Percentiles rank a stretch among this genome's conserved stretches.
These are phyloP conservation scores for Phytophthora kernoviae DNA, from an alignment of 352 stramenopile genomes.

Conservation along the genomic window DNA sequence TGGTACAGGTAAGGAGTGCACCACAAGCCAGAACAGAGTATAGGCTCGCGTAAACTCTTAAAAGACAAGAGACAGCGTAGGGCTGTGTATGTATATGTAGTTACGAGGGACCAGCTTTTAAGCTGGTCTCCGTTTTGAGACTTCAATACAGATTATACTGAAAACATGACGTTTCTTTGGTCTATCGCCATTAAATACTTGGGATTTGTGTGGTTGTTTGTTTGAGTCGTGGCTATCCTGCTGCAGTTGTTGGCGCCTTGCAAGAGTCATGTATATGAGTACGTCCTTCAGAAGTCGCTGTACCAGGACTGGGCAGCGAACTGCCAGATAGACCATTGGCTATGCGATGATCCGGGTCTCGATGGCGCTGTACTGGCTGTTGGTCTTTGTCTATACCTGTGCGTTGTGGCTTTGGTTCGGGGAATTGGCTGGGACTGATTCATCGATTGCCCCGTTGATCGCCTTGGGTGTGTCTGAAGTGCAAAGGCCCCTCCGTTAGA, in stretches of 20 bases:
- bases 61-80: constrained; percentile 7
- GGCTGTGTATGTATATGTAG: constrained; percentile 27
- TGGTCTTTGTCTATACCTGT: constrained; percentile 1
- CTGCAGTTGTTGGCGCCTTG: constrained; percentile 1
- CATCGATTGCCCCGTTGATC: not conserved
- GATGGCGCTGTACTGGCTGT: constrained; percentile 6
- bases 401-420: not conserved
- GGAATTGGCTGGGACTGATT: constrained; percentile 1
- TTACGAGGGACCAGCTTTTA: constrained; percentile 1
- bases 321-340: not conserved
- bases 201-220: too few relatives aligned
- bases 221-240: not conserved
- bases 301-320: not conserved
- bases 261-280: not conserved
- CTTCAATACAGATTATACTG: constrained; percentile 18
- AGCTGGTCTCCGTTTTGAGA: constrained; percentile 23
- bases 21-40: constrained; percentile 30
- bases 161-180: constrained; percentile 3
- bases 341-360: not conserved
- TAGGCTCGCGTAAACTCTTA: constrained; percentile 7
- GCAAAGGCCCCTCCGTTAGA: not conserved
- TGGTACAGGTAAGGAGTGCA: constrained; percentile 67
- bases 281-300: not conserved
- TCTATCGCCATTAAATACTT: constrained; percentile 29
- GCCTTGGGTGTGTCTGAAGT: constrained; percentile 1